Base-by-base conservation (phyloP, 164 flowering plant genomes). In the Macadamia integrifolia region DNA sequence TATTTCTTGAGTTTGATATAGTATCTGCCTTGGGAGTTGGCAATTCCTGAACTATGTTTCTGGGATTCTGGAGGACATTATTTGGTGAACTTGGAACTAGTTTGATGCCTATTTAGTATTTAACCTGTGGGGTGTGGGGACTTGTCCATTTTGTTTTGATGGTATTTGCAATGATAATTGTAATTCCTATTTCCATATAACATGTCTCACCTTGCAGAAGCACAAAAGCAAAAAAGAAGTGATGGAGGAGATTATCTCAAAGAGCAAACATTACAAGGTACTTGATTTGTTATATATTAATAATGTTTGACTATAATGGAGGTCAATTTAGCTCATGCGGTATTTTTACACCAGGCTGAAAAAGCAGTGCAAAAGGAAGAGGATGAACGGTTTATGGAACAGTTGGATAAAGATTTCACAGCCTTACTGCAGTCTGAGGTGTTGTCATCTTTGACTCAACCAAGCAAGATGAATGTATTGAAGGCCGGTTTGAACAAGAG, bases 281-380 rank as follows among this genome's bases (percentile, higher is more conserved):
- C 17, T 40, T 52, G 60, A n/a, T 53, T 61, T 6, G 11, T 46
- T 31, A 70, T 66, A 9, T 31, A 62, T 31, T 42, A 14, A 11
- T 44, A n/a, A 9, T 6, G 2, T 12, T n/a, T 35, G 43, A 17
- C 3, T n/a, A 13, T 50, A 2, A 18, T 23, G 64, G 10, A 42
- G 50, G 14, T 14, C 52, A 17, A 3, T 17, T 65, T 11, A 6
- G 0, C 32, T 73, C 56, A 69, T 23, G 40, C 57, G 6, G 29
- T 50, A 29, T 66, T 65, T 31, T 13, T 9, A 55, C 64, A 8
- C n/a, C 78, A 94, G 98, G 96, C 88, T 46, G 79, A 83, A 69
- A 90, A 87, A 72, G 89, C 92, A 64, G 85, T 81, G 83, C 87
- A 86, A 1, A 94, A 90, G 78, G 96, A 92, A 77, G 97, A 92